Evolutionary conservation across 306 rosid species (phyloP), one percentile per base, ranked within the genome.

Genomic region (Cucurbita argyrosperma): DNA sequence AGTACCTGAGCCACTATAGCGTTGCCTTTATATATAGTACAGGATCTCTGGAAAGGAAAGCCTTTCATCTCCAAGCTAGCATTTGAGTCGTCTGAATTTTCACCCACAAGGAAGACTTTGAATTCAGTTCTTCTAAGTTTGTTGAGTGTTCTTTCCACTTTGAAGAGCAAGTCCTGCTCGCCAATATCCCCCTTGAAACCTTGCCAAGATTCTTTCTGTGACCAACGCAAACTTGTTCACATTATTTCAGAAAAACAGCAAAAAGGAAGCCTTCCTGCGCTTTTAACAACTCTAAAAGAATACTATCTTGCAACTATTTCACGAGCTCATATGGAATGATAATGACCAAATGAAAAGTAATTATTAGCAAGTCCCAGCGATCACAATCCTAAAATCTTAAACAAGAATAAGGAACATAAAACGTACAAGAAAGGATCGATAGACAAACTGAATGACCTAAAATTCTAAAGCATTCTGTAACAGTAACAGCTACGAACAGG

Each of bases 1-100:
- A 19, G 61, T 81, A 93, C 98, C 98, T 94, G 97, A 58, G 96
- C 98, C 14, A 94, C 87, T 73, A 88, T 79, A 53, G 74, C 80
- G 78, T 64, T 58, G 78, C 76, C 88, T 71, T 72, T 77, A 75
- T 85, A 90, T 53, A 94, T 81, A 72, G 74, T 82, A 80, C 97
- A 94, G 30, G 96, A 85, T 85, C 76, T 89, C 80, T 60, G 80
- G 79, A 80, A 90, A 67, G 96, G 90, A 10, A 72, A 86, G 18
- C 98, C 98, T 53, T 74, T 88, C 45, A 94, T 81, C 79, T 76
- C 87, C 79, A 90, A 76, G 64, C 84, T 78, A 16, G 82, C 76
- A 61, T 74, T 57, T 47, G 86, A 47, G 23, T 77, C 85, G 16
- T 77, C 83, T 0, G 54, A 52, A 9, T 52, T 78, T 72, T 76